Conservation (phyloP, 495 filamentous ascomycete genomes). For the Tuber brumale region DNA sequence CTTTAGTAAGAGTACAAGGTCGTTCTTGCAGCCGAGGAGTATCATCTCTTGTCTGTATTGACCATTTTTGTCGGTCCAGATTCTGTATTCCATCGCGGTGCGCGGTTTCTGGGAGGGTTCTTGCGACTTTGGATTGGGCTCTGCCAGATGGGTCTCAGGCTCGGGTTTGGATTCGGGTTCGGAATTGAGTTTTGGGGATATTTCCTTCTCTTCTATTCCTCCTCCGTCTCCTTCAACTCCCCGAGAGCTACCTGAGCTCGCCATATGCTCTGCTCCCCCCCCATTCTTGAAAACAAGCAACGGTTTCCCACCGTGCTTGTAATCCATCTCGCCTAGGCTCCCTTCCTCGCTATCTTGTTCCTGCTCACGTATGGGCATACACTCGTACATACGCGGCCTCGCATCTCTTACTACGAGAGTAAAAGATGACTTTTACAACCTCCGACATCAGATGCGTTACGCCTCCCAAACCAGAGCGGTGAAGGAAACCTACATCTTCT, state of each 20-base stretch:
- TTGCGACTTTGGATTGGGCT: neutral
- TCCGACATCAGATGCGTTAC: constrained; percentile 5
- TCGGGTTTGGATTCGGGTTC: neutral
- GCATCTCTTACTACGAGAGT: constrained; percentile 1
- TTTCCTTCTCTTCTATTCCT: neutral
- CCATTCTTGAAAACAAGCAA: neutral
- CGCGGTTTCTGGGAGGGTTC: neutral
- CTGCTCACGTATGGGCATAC: neutral
- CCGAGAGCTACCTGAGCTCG: neutral
- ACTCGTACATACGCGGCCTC: neutral
- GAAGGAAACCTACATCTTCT: constrained; percentile 5
- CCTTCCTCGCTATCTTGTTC: neutral
- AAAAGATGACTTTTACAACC: neutral
- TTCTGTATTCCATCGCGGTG: neutral
- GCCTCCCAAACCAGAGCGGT: neutral
- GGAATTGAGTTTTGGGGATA: neutral
- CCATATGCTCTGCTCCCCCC: neutral
- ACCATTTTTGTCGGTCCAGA: neutral
- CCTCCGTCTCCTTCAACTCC: constrained; percentile 9
- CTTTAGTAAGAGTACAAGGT: neutral
- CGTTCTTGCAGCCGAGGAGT: neutral
- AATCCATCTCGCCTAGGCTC: neutral
- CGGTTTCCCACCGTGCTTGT: constrained; percentile 1
- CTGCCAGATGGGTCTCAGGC: neutral
- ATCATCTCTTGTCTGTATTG: constrained; percentile 2